Evolutionary conservation across 2,329 filamentous ascomycete species (phyloP), one percentile per base, ranked within the genome.

Genomic region (Fusarium haematococcum): DNA sequence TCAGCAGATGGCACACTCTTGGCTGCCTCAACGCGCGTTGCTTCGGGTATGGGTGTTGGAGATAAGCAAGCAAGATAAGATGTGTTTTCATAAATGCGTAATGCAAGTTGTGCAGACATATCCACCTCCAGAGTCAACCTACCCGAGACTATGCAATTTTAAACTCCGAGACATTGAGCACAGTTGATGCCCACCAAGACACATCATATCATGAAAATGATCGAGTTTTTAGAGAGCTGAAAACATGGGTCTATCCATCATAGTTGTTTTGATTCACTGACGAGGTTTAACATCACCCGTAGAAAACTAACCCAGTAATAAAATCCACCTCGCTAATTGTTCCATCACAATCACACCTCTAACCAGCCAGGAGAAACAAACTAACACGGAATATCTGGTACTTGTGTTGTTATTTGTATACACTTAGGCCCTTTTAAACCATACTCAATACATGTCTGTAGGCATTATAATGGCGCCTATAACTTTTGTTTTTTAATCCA

Each of bases 301-400:
- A 14, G n/a, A 39, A 18, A 39, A 9, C 7, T 23, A 8, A 45
- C 13, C 2, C 6, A n/a, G 37, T 10, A 18, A 39, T 4, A 9
- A 43, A 16, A 23, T 45, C 41, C 6, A 8, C 4, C 6, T 8
- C 11, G 41, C 41, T 23, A 11, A 43, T 23, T 7, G 6, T 18
- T 9, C 7, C 7, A 2, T 37, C 0, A 2, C 9, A 5, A 9
- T 3, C 16, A 5, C 3, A 37, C 4, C 7, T 2, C 33, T 0
- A 14, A 14, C 13, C 33, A 5, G 13, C 2, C 6, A 6, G 6
- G 14, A 2, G 6, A 3, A 14, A 6, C 6, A 35, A 16, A 16
- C 13, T 1, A 35, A 16, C 33, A 35, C 7, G 16, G 14, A 18
- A 8, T 4, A 2, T 37, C 16, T 8, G 1, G 18, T 39, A 9